Evolutionary conservation across 805 yeast genomes (phyloP).

Genomic region (Lipomyces starkeyi): DNA sequence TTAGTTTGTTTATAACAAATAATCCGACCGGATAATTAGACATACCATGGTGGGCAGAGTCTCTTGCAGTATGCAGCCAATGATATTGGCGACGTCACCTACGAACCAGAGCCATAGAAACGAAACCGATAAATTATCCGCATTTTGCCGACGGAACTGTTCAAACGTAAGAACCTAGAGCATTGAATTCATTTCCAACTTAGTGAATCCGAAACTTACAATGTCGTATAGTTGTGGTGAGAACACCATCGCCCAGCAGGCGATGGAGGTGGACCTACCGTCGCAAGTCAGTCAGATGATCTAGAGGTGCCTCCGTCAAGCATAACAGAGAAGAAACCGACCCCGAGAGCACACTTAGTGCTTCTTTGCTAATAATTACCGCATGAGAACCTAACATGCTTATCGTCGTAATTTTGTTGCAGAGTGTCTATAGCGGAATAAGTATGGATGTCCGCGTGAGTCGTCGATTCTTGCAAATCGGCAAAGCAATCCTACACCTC

Average conservation of each 20-base stretch:
- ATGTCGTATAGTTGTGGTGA: conserved; percentile 97
- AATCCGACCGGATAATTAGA: neutral
- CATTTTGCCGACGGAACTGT: conserved; percentile 72
- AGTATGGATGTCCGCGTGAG: no score
- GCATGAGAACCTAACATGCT: neutral
- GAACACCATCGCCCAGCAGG: conserved; percentile 97
- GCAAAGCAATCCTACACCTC: no score
- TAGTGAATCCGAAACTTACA: conserved; percentile 40
- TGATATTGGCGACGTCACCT: conserved; percentile 91
- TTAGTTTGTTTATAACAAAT: neutral
- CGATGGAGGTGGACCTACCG: conserved; percentile 85
- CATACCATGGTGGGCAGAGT: conserved; percentile 85
- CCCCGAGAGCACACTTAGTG: conserved; percentile 33
- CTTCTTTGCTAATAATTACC: conserved; percentile 28
- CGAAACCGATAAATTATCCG: conserved; percentile 86
- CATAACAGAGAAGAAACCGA: conserved; percentile 8
- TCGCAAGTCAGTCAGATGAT: conserved; percentile 52
- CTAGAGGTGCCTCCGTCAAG: neutral
- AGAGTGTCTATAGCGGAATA: neutral
- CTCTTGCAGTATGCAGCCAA: conserved; percentile 89
- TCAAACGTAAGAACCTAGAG: neutral
- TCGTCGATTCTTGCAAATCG: no score
- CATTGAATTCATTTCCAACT: neutral
- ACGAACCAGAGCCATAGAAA: conserved; percentile 90
- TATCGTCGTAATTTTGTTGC: neutral